Conservation (phyloP, 768 basidiomycete genomes). For the Agrocybe pediades region DNA sequence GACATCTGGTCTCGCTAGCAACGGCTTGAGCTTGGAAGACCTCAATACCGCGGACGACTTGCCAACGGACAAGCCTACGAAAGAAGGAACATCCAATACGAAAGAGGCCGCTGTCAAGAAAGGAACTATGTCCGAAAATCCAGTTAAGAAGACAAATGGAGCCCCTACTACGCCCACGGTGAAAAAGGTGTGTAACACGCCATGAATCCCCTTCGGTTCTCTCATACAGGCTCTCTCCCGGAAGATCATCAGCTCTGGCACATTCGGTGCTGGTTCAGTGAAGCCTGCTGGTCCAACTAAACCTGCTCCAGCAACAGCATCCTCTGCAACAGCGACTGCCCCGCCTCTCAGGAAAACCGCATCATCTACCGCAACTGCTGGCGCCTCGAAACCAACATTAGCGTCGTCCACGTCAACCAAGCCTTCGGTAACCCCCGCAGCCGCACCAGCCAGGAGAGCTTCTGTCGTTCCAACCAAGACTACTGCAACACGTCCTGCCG, state of each 20-base stretch:
- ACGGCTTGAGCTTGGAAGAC: conserved; percentile 15
- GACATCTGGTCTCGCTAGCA: conserved; percentile 18
- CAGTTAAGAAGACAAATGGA: conserved; percentile 46
- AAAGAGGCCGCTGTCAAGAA: conserved; percentile 33
- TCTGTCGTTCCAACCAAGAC: conserved; percentile 48
- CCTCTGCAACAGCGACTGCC: conserved; percentile 10
- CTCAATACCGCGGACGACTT: conserved; percentile 12
- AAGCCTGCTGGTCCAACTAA: conserved; percentile 44
- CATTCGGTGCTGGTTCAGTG: conserved; percentile 59
- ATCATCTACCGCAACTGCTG: conserved; percentile 36
- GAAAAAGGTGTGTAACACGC: conserved; percentile 57
- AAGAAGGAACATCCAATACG: conserved; percentile 21
- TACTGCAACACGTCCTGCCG: conserved; percentile 29
- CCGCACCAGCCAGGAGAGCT: conserved; percentile 40
- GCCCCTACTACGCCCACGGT: conserved; percentile 55
- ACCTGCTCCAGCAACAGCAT: conserved; percentile 28
- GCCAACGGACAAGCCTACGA: conserved; percentile 13
- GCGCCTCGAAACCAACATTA: conserved; percentile 37
- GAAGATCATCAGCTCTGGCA: conserved; percentile 67
- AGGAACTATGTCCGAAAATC: conserved; percentile 38
- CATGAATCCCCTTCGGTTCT: conserved; percentile 1
- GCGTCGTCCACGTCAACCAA: conserved; percentile 24
- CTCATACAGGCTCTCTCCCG: conserved; percentile 9
- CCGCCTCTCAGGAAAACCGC: conserved; percentile 18
- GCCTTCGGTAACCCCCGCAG: conserved; percentile 34